phyloP scores from a whole-genome alignment of 805 yeast genomes.

The Cyberlindnera samutprakarnensis region DNA sequence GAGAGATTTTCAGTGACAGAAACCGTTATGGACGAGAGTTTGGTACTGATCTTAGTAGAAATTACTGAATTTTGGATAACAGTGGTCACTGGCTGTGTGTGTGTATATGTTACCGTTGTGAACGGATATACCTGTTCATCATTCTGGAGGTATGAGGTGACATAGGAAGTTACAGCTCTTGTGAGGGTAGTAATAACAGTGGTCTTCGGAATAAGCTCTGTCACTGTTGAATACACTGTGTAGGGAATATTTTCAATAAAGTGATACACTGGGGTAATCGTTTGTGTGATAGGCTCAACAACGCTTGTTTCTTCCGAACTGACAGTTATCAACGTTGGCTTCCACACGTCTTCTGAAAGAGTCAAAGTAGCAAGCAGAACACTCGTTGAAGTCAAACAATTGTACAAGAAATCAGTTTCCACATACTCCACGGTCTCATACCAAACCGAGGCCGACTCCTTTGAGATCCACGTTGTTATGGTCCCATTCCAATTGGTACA shows the following conservation, averaged over 20 bases:
- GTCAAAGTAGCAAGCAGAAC: slow-evolving; percentile 12
- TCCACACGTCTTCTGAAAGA: slow-evolving; percentile 12
- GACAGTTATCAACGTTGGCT: slow-evolving; percentile 9
- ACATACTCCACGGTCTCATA: slow-evolving; percentile 1
- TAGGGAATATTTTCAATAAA: slow-evolving; percentile 11
- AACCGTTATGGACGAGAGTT: slow-evolving; percentile 1
- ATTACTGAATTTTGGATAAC: no score
- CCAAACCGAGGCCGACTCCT: slow-evolving; percentile 1
- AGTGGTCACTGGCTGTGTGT: no score
- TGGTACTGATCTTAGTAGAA: no score
- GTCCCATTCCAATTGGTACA: slow-evolving; percentile 8
- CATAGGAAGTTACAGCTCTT: slow-evolving; percentile 6
- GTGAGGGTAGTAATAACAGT: slow-evolving; percentile 8
- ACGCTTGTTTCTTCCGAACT: slow-evolving; percentile 2
- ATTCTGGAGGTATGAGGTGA: slow-evolving; percentile 11
- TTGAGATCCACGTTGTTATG: slow-evolving; percentile 7
- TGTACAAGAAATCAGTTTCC: slow-evolving; percentile 2
- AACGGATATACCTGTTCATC: slow-evolving; percentile 9
- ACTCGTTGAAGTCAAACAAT: slow-evolving; percentile 6
- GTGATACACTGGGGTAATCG: slow-evolving; percentile 6
- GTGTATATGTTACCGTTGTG: slow-evolving; percentile 12
- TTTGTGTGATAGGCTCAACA: slow-evolving; percentile 4
- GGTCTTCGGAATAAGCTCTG: slow-evolving; percentile 10
- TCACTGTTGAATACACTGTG: slow-evolving; percentile 9
- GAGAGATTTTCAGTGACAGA: no score